Evolutionary conservation across 768 basidiomycete genomes (phyloP).

Genomic region (Gymnopilus junonius): DNA sequence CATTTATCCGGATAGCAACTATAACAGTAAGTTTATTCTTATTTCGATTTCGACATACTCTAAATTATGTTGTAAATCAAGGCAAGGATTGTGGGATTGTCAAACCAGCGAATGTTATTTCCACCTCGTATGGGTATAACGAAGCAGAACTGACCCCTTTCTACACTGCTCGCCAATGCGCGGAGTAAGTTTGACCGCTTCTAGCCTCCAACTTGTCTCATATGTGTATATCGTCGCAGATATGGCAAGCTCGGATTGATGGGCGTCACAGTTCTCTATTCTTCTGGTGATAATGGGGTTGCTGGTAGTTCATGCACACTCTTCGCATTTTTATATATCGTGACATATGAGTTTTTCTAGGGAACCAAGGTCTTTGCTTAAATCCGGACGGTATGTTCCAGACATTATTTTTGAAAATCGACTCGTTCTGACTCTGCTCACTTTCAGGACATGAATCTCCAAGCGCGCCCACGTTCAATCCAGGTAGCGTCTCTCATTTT

Average conservation of each 20-base stretch:
- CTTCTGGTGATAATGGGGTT: slow-evolving; percentile 66
- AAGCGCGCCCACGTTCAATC: slow-evolving; percentile 44
- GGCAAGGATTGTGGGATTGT: slow-evolving; percentile 39
- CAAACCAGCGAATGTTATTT: slow-evolving; percentile 45
- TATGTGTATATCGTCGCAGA: slow-evolving; percentile 18
- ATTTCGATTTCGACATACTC: neutral
- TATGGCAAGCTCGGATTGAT: slow-evolving; percentile 59
- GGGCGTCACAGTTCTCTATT: slow-evolving; percentile 59
- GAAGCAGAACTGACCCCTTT: slow-evolving; percentile 40
- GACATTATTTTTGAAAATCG: neutral
- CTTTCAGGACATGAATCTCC: slow-evolving; percentile 24
- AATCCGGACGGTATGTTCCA: slow-evolving; percentile 44
- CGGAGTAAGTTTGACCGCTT: slow-evolving; percentile 32
- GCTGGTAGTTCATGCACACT: slow-evolving; percentile 28
- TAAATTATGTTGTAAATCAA: slow-evolving; percentile 13
- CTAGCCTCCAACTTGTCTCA: neutral
- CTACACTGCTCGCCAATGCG: slow-evolving; percentile 45
- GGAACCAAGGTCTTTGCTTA: slow-evolving; percentile 34
- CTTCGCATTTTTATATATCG: neutral
- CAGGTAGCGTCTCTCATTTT: slow-evolving; percentile 17
- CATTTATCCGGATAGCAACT: slow-evolving; percentile 40
- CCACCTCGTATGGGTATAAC: slow-evolving; percentile 46
- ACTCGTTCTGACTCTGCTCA: neutral
- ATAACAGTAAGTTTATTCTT: slow-evolving; percentile 26
- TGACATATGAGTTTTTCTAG: slow-evolving; percentile 11